phyloP scores from a whole-genome alignment of 2,329 filamentous ascomycete species.

The Chaetomiaceae sp. region DNA sequence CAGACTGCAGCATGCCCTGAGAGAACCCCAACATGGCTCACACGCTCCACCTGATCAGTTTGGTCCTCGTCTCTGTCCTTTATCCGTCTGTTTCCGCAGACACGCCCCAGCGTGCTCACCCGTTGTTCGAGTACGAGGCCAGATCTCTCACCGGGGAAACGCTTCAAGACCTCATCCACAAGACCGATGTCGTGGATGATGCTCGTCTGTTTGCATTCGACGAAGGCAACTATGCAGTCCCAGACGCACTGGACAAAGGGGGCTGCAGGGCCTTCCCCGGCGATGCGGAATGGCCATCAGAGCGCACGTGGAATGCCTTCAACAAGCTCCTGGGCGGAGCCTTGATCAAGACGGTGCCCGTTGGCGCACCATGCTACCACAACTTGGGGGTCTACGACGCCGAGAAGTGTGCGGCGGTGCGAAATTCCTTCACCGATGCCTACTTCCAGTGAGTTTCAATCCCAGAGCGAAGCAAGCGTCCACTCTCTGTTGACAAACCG shows the following conservation, averaged over 20 bases:
- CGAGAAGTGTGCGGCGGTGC: conserved; percentile 37
- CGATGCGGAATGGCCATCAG: conserved; percentile 43
- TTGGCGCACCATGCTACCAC: conserved; percentile 49
- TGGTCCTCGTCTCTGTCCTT: no score
- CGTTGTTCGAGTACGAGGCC: no score
- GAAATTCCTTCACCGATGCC: background rate
- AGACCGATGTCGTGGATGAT: no score
- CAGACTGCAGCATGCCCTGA: no score
- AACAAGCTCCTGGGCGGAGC: conserved; percentile 49
- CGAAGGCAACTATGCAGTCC: background rate
- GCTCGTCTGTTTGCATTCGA: background rate
- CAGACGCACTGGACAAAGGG: background rate
- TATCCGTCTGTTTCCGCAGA: no score
- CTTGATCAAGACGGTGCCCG: conserved; percentile 48
- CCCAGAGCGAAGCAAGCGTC: background rate
- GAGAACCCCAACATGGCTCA: no score
- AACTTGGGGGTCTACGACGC: conserved; percentile 38
- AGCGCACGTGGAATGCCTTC: conserved; percentile 42
- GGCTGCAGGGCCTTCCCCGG: background rate
- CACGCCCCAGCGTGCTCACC: no score
- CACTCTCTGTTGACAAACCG: conserved; percentile 11
- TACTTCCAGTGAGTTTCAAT: conserved; percentile 11
- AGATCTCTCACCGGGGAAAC: no score
- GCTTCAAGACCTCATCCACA: no score
- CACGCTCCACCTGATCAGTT: no score